A percentile compares a stretch with the other conserved stretches of the same genome.
phyloP scores from a whole-genome alignment of 1,139 yeast species.

The Magnusiomyces ingens region DNA sequence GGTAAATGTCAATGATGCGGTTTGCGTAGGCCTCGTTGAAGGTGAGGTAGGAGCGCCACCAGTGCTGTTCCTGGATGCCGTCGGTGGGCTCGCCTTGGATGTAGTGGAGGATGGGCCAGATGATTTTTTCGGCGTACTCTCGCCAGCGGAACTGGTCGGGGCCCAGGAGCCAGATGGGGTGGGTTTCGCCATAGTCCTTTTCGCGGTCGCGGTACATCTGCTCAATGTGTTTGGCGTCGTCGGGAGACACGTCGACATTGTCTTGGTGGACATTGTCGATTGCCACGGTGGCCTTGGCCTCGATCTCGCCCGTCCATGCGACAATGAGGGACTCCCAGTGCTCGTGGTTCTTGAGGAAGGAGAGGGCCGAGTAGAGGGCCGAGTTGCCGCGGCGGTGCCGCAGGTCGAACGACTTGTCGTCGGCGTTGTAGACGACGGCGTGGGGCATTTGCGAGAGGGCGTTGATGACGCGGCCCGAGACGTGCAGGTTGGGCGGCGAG shows the following conservation, averaged over 20 bases:
- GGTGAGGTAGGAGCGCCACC: constrained; percentile 89
- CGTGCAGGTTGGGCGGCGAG: constrained; percentile 29
- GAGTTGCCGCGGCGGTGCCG: constrained; percentile 68
- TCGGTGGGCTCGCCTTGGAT: constrained; percentile 66
- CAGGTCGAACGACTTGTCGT: constrained; percentile 13
- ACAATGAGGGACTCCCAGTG: constrained; percentile 84
- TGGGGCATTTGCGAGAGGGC: constrained; percentile 66
- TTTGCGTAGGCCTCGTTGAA: constrained; percentile 88
- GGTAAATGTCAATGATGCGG: constrained; percentile 61
- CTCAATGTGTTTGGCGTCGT: constrained; percentile 18
- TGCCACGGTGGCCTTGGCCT: constrained; percentile 22
- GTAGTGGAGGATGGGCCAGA: constrained; percentile 95
- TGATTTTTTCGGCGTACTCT: constrained; percentile 75
- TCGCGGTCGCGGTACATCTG: constrained; percentile 4
- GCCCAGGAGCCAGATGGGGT: constrained; percentile 79
- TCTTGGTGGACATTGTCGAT: constrained; percentile 14
- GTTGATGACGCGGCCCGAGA: constrained; percentile 60
- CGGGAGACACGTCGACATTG: constrained; percentile 9
- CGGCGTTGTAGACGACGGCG: constrained; percentile 36
- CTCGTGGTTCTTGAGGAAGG: constrained; percentile 42
- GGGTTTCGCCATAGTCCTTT: constrained; percentile 40
- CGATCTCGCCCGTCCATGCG: constrained; percentile 90
- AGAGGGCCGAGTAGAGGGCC: constrained; percentile 72
- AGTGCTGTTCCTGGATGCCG: constrained; percentile 62
- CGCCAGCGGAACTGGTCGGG: constrained; percentile 69